These are phyloP conservation scores for Russula ochroleuca DNA, from an alignment of 768 basidiomycete species.

Conservation along the genomic window DNA sequence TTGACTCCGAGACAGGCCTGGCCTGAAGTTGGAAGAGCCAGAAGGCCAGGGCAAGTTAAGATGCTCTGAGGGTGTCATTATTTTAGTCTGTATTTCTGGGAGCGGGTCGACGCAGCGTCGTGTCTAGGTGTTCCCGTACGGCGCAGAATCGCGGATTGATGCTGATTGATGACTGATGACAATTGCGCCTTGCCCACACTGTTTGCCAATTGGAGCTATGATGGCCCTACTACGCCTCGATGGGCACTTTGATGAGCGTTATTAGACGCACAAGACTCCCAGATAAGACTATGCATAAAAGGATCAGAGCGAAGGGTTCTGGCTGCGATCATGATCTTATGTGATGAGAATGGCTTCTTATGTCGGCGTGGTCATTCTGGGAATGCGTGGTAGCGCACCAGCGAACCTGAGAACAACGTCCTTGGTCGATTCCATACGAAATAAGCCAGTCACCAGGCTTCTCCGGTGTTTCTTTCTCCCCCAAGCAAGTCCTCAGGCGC, in stretches of 20 bases:
- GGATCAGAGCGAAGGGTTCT: background rate
- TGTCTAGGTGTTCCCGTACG: background rate
- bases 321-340: background rate
- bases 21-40: background rate
- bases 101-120: background rate
- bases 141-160: background rate
- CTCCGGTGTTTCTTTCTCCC: background rate
- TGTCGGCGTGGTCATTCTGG: background rate
- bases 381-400: background rate
- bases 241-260: background rate
- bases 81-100: background rate
- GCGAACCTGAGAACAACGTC: background rate
- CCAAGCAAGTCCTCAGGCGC: background rate
- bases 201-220: background rate
- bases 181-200: background rate
- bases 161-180: too few relatives aligned
- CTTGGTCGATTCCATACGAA: background rate
- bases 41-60: background rate
- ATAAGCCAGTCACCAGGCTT: background rate
- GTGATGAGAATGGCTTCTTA: background rate
- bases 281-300: constrained; percentile 2
- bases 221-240: background rate
- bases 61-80: background rate
- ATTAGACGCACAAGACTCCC: background rate
- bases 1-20: background rate